phyloP scores from a whole-genome alignment of 2,329 filamentous ascomycete species.

The Seiridium unicorne region DNA sequence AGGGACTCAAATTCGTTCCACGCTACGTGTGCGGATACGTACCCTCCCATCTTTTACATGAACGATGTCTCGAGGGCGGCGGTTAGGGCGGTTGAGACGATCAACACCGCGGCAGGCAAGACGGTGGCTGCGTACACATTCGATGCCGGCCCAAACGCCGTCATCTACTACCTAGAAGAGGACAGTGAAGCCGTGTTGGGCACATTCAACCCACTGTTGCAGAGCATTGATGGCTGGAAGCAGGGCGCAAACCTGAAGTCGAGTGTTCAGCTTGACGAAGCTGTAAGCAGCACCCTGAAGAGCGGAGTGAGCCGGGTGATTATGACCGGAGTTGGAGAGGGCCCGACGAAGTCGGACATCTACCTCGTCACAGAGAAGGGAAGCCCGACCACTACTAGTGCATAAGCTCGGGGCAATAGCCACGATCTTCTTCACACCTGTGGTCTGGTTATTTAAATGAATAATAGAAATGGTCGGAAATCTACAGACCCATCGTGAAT shows the following conservation, averaged over 20 bases:
- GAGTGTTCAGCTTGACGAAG: constrained; percentile 60
- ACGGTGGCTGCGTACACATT: constrained; percentile 93
- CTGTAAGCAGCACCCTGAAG: constrained; percentile 65
- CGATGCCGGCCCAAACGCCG: constrained; percentile 94
- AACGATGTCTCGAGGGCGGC: constrained; percentile 90
- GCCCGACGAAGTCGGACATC: constrained; percentile 77
- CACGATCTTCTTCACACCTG: neutral
- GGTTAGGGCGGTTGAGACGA: constrained; percentile 82
- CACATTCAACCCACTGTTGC: constrained; percentile 68
- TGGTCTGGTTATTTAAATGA: neutral
- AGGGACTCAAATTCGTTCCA: constrained; percentile 97
- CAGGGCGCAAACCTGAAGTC: constrained; percentile 51
- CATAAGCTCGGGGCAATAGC: neutral
- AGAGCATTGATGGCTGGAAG: constrained; percentile 70
- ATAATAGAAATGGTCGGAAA: neutral
- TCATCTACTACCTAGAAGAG: constrained; percentile 90
- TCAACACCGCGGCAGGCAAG: constrained; percentile 78
- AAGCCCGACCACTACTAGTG: constrained; percentile 33
- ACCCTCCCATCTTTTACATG: constrained; percentile 97
- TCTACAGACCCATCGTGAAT: too few species aligned
- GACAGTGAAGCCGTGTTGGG: constrained; percentile 73
- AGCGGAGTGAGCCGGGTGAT: constrained; percentile 87
- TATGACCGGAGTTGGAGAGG: constrained; percentile 86
- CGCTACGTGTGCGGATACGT: constrained; percentile 89
- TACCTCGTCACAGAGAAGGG: constrained; percentile 71